A percentile compares a stretch with the other conserved stretches of the same genome.
phyloP scores from a whole-genome alignment of 2,329 filamentous ascomycete species.

The Neurospora crassa region DNA sequence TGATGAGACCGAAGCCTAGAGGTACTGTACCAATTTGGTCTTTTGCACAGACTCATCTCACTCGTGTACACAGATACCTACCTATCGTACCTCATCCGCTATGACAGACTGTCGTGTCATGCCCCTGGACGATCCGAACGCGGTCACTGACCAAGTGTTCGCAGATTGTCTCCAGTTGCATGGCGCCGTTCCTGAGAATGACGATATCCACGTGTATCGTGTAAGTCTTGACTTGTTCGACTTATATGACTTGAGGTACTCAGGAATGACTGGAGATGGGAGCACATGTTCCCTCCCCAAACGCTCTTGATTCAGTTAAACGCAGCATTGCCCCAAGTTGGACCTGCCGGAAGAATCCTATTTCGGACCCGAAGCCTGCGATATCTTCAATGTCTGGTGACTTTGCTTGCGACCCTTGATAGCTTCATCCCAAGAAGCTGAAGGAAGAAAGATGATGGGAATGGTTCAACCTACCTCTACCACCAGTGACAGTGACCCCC shows the following conservation, averaged over 20 bases:
- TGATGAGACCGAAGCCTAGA: no score
- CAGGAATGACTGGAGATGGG: not conserved
- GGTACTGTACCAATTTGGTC: no score
- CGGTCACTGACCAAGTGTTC: not conserved
- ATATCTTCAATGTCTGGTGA: not conserved
- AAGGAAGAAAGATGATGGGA: not conserved
- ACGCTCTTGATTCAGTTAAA: no score
- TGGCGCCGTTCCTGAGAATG: not conserved
- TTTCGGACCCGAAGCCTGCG: not conserved
- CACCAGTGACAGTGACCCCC: not conserved
- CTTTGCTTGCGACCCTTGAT: not conserved
- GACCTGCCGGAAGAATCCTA: no score
- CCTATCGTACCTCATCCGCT: no score
- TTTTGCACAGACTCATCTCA: no score
- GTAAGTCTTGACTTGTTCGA: not conserved
- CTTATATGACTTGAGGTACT: not conserved
- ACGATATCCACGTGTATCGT: not conserved
- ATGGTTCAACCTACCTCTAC: not conserved
- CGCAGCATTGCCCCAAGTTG: no score
- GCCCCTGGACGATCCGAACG: not conserved
- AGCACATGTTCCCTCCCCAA: no score
- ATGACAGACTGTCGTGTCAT: not conserved
- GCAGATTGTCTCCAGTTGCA: not conserved
- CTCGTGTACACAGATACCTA: no score
- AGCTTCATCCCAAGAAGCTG: not conserved